Evolutionary conservation across 2,329 filamentous ascomycete genomes (phyloP).

Genomic region (Trichoderma oligosporum): DNA sequence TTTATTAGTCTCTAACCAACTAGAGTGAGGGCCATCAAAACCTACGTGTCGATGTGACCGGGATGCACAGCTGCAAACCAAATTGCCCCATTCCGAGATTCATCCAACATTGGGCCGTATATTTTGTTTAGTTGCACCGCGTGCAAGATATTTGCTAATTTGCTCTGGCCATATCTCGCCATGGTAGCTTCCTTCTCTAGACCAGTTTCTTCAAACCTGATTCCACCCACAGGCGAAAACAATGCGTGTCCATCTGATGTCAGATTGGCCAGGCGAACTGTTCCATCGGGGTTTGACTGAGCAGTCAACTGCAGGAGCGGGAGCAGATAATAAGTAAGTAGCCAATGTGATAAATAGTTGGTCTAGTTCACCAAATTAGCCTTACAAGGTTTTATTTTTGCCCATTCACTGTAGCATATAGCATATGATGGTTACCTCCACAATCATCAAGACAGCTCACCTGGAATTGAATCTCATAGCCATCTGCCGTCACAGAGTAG

Average conservation of each 20-base stretch:
- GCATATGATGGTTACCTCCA: neutral
- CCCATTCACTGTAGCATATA: too few relatives aligned
- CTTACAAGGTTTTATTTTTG: too few relatives aligned
- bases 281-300: conserved; percentile 14
- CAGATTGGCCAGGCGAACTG: conserved; percentile 24
- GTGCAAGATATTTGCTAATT: conserved; percentile 47
- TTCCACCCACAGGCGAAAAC: conserved; percentile 22
- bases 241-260: conserved; percentile 24
- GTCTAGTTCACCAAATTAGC: conserved; percentile 28
- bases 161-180: conserved; percentile 43
- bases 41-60: conserved; percentile 21
- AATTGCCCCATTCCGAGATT: neutral
- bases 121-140: conserved; percentile 37
- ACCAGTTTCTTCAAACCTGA: conserved; percentile 22
- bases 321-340: conserved; percentile 38
- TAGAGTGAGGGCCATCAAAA: neutral
- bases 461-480: conserved; percentile 37
- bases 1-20: neutral
- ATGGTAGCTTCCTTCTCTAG: conserved; percentile 17
- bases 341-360: conserved; percentile 43
- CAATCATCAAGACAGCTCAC: conserved; percentile 20
- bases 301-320: conserved; percentile 35
- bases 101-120: conserved; percentile 28
- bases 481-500: conserved; percentile 31
- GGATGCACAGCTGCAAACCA: conserved; percentile 19